Conservation (phyloP, 1,284 basidiomycete species). For the Phylloporus sp. region DNA sequence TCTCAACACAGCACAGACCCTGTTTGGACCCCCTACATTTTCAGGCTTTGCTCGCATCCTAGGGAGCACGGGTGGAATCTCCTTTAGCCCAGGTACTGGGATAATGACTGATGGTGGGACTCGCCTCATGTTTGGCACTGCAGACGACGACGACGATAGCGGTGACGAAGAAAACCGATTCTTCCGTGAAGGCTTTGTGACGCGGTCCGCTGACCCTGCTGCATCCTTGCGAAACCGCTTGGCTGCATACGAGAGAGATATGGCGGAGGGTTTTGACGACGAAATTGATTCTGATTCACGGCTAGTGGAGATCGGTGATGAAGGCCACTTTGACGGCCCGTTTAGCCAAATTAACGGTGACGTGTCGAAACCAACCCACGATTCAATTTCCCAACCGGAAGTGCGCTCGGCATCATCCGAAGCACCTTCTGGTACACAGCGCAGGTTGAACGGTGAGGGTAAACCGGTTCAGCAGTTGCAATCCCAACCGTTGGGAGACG, state of each 20-base stretch:
- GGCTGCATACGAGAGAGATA: constrained; percentile 60
- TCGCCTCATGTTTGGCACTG: constrained; percentile 59
- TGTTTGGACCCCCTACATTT: constrained; percentile 37
- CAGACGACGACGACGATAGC: constrained; percentile 61
- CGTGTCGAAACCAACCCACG: constrained; percentile 9
- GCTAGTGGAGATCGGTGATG: constrained; percentile 34
- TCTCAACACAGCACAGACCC: constrained; percentile 21
- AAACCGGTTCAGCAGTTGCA: constrained; percentile 54
- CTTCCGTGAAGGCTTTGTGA: constrained; percentile 53
- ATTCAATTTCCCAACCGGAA: constrained; percentile 13
- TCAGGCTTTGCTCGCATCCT: constrained; percentile 50
- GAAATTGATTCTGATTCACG: constrained; percentile 24
- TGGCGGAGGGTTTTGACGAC: constrained; percentile 34
- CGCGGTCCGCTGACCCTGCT: constrained; percentile 54
- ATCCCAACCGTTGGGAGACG: constrained; percentile 62
- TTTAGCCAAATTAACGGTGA: constrained; percentile 38
- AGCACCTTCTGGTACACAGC: constrained; percentile 48
- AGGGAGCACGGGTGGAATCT: constrained; percentile 57
- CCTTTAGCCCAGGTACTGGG: constrained; percentile 54
- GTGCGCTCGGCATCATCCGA: constrained; percentile 43
- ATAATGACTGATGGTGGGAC: constrained; percentile 50
- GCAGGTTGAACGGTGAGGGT: constrained; percentile 49
- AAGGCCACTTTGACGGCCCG: constrained; percentile 36
- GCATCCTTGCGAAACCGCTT: constrained; percentile 62
- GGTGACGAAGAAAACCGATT: constrained; percentile 52